phyloP scores from a whole-genome alignment of 1,139 yeast species.

The Blastobotrys persicus region DNA sequence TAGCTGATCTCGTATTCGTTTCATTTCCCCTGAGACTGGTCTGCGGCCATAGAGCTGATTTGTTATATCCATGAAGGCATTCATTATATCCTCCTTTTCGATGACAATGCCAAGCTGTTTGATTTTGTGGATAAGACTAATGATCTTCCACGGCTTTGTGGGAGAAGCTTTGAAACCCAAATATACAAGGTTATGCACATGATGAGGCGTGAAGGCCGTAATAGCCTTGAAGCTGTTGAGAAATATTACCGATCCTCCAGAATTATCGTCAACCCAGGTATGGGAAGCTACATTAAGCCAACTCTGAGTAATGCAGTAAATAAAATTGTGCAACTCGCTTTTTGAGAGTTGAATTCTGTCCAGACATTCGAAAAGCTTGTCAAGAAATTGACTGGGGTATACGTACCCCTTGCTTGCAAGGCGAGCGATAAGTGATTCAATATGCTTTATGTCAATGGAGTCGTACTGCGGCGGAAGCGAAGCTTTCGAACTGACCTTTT shows the following conservation, averaged over 20 bases:
- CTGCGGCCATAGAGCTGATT: constrained; percentile 1
- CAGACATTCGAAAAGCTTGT: background rate
- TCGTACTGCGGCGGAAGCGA: constrained; percentile 5
- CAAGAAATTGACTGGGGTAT: background rate
- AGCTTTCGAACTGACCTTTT: background rate
- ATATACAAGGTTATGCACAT: constrained; percentile 2
- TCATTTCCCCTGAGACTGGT: constrained; percentile 1
- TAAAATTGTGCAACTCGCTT: background rate
- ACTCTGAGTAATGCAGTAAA: background rate
- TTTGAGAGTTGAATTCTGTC: background rate
- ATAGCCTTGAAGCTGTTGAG: background rate
- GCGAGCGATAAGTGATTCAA: background rate
- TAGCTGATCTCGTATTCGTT: background rate
- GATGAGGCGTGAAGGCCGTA: background rate
- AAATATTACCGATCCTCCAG: background rate
- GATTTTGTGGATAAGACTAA: background rate
- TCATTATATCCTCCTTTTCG: background rate
- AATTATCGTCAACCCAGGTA: background rate
- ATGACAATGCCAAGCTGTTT: background rate
- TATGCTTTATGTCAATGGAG: background rate
- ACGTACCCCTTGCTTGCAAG: background rate
- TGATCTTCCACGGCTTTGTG: background rate
- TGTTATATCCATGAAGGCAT: background rate
- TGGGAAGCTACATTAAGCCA: background rate
- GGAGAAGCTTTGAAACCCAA: constrained; percentile 1